Conservation (phyloP, 2,329 filamentous ascomycete genomes). For the Corynespora cassiicola region DNA sequence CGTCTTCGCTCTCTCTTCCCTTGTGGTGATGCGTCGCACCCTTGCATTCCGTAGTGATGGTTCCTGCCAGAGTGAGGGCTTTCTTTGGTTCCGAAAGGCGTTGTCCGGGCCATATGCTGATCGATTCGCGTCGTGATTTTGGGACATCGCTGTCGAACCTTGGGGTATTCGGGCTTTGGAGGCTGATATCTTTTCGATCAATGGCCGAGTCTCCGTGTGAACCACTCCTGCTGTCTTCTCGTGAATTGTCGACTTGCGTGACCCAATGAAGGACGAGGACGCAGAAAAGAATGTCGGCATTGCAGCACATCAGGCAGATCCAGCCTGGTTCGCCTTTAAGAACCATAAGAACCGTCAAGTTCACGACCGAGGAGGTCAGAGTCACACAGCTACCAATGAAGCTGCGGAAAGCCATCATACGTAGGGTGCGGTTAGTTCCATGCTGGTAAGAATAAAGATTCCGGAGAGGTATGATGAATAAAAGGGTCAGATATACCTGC, state of each 20-base stretch:
- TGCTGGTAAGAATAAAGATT: constrained; percentile 65
- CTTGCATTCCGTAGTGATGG: constrained; percentile 15
- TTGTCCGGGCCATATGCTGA: not conserved
- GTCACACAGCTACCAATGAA: constrained; percentile 66
- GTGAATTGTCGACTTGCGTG: constrained; percentile 44
- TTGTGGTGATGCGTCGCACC: constrained; percentile 2
- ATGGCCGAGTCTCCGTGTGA: no score
- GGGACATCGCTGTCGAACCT: constrained; percentile 16
- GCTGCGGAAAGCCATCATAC: constrained; percentile 62
- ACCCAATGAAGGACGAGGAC: constrained; percentile 69
- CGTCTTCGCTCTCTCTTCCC: constrained; percentile 8
- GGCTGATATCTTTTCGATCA: no score
- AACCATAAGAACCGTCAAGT: constrained; percentile 64
- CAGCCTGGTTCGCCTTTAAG: constrained; percentile 68
- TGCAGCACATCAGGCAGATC: constrained; percentile 71
- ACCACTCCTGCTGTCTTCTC: not conserved
- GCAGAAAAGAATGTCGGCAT: constrained; percentile 68
- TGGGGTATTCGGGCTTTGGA: no score
- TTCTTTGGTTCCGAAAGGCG: constrained; percentile 2
- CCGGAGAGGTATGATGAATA: constrained; percentile 68
- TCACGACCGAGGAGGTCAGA: constrained; percentile 64
- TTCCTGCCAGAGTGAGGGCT: constrained; percentile 1
- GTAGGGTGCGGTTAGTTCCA: constrained; percentile 54
- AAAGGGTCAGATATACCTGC: constrained; percentile 64
- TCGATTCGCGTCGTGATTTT: not conserved